Base-by-base conservation (phyloP, 179 eudicot genomes). In the Gypsophila paniculata region DNA sequence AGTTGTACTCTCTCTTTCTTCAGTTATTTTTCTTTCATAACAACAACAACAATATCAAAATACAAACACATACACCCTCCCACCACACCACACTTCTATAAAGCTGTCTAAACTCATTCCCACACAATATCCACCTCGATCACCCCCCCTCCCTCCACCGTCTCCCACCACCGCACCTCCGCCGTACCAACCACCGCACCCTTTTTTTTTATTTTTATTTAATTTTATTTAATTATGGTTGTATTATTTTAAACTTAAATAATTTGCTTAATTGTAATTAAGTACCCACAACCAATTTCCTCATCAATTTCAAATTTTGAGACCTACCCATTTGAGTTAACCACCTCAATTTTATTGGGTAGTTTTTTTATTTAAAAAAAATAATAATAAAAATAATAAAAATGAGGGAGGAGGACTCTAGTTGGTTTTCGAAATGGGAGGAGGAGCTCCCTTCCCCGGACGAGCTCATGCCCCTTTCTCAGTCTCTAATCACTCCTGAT, bases 341-440 rank as follows among this genome's bases (percentile, higher is more conserved):
- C 15, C 44, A 34, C 52, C 64, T 19, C 59, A 75, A 73, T 73
- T 74, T 65, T 38, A 19, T 59, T 76, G 79, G 79, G 83, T 67
- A 39, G 65, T 66, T 74, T 78, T 77, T 49, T 42, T 34, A 44
- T 22, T 36, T 53, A n/a, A n/a, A n/a, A n/a, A n/a, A n/a, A n/a
- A n/a, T 42, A 13, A 4, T 42, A 5, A 2, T 4, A n/a, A 0
- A 23, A 4, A 10, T 15, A 39, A 52, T 44, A 42, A 63, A 66
- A 22, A 91, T 93, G 98, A 91, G 87, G 22, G 98, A 92, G 69
- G 89, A 90, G 0, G 96, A 93, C 6, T 84, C 90, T 0, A 93
- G 84, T 78, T 91, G 97, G 97, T 89, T 93, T 71, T 82, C 96
- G 0, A 87, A 83, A 63, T 91, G 97, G 98, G 97, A 91, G 71